Conservation (phyloP, 352 stramenopile species). For the Albugo laibachii region DNA sequence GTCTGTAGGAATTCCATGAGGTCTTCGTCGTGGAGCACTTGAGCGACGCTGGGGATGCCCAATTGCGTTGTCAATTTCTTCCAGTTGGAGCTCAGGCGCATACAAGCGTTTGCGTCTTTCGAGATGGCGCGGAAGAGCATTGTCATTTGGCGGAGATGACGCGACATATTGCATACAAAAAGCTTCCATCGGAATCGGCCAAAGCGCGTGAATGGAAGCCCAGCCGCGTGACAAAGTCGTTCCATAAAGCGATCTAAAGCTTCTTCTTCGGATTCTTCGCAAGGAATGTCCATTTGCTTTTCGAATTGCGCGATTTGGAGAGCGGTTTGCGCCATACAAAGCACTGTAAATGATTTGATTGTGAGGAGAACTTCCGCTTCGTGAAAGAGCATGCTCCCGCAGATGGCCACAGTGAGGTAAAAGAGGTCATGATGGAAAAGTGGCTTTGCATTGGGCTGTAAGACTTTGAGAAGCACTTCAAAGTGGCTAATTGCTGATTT, state of each 20-base stretch:
- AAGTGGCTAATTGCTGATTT: conserved; percentile 28
- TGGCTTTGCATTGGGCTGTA: conserved; percentile 31
- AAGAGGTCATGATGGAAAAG: conserved; percentile 60
- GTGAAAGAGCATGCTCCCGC: conserved; percentile 50
- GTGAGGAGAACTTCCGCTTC: conserved; percentile 66
- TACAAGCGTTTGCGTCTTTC: too few relatives aligned
- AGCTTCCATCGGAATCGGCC: conserved; percentile 25
- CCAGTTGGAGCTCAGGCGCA: conserved; percentile 56
- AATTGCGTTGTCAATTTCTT: conserved; percentile 59
- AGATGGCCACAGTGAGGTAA: conserved; percentile 49
- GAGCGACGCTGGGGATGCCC: conserved; percentile 29
- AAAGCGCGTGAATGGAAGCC: conserved; percentile 7
- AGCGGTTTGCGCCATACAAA: conserved; percentile 63
- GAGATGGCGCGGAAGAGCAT: conserved; percentile 57
- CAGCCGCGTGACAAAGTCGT: conserved; percentile 12
- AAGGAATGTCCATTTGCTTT: conserved; percentile 1
- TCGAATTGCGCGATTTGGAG: conserved; percentile 42
- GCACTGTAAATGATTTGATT: conserved; percentile 48
- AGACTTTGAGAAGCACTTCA: conserved; percentile 17
- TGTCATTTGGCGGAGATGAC: conserved; percentile 64
- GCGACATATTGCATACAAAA: conserved; percentile 51
- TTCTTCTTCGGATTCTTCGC: conserved; percentile 4
- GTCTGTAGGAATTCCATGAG: conserved; percentile 21
- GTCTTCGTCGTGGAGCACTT: conserved; percentile 24
- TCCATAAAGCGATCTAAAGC: conserved; percentile 33